Evolutionary conservation across 73 alveolate genomes (phyloP).

Genomic region (Stentor coeruleus): DNA sequence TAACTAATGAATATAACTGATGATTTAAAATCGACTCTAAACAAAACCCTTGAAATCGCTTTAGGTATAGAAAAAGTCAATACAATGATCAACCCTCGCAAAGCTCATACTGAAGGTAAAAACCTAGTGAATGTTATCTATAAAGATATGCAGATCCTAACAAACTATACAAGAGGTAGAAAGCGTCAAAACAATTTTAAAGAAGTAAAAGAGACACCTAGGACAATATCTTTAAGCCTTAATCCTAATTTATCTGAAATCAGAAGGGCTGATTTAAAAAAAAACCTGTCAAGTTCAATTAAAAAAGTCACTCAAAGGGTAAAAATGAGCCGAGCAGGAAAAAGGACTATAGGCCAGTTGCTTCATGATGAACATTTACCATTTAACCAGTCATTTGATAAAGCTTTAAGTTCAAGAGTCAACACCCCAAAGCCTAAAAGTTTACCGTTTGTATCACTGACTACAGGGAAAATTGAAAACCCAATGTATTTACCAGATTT

Average conservation of each 20-base stretch:
- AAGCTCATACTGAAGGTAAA: background rate
- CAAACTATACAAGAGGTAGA: background rate
- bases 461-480: background rate
- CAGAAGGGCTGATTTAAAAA: background rate
- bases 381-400: background rate
- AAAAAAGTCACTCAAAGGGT: background rate
- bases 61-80: background rate
- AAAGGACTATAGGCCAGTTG: background rate
- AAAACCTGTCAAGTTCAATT: background rate
- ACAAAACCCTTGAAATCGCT: background rate
- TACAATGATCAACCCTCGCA: background rate
- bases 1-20: constrained; percentile 9
- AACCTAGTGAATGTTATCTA: background rate
- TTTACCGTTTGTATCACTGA: background rate
- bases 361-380: background rate
- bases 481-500: background rate
- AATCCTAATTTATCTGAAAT: too few species aligned
- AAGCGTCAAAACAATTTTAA: background rate
- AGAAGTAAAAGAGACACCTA: too few species aligned
- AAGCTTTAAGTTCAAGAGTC: background rate
- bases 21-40: background rate
- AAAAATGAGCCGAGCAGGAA: constrained; percentile 2
- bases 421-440: background rate
- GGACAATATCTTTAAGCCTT: too few species aligned
- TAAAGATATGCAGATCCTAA: background rate